Base-by-base conservation (phyloP, 2,329 filamentous ascomycete genomes). In the Ascosphaera apis region DNA sequence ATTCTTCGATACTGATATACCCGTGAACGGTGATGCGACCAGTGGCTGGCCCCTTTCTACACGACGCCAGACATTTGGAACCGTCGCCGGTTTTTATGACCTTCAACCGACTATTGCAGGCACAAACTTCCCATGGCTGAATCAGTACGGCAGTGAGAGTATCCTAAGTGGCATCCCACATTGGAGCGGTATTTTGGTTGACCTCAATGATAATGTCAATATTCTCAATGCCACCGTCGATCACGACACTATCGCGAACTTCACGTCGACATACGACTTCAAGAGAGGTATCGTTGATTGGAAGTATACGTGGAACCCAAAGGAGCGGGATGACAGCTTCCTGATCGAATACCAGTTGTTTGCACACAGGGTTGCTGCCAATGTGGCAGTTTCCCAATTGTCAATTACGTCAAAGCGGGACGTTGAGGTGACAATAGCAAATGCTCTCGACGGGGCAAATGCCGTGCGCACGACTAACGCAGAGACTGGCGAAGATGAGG, bases 111-210 rank as follows among this genome's bases (percentile, higher is more conserved):
- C 58, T 19, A 68, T 64, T 0, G 70, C 67, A 32, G 62, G 64
- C 1, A 65, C 66, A 4, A 79, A 79, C 44, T 78, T 74, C 43
- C 62, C 62, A 0, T 79, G 76, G 73, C 50, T 81, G 31, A 62
- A 67, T 38, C 68, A 79, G 43, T 75, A 76, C 52, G 74, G 74
- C 4, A 67, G 67, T 39, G 76, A 82, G 45, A 76, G 68, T 44
- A 72, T 76, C 35, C 76, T 80, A 41, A 68, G 66, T 36, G 76
- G 76, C 16, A 63, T 82, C 12, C 76, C 76, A 4, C 75, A 80
- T 47, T 76, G 72, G 63, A 62, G 63, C 17, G 69, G 67, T 1
- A 53, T 77, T 27, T 50, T 72, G 25, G 57, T 77, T 13, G 62
- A 70, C 36, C 53, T 68, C 2, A 65, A 64, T 2, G 58, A 64